A percentile compares a stretch with the other conserved stretches of the same genome.
Conservation (phyloP, 176 grass and related monocot species). For the Avena insularis region DNA sequence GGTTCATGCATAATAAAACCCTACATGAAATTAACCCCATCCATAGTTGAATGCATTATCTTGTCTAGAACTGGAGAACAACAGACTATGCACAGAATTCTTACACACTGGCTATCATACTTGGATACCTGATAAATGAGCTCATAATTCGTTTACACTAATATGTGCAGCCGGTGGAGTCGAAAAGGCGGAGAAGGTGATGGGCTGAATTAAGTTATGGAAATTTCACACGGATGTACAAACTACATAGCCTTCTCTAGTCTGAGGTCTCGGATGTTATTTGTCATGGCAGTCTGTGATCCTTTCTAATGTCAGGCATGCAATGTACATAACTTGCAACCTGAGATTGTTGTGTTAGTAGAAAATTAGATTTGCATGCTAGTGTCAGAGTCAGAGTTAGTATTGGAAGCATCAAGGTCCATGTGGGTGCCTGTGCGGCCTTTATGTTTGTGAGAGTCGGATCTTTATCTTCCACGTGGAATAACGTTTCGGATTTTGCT, state of each 20-base stretch:
- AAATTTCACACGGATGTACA: conserved; percentile 53
- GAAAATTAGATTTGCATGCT: conserved; percentile 40
- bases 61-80: neutral
- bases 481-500: neutral
- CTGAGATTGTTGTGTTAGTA: conserved; percentile 60
- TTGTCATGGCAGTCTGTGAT: conserved; percentile 39
- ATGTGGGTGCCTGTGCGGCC: conserved; percentile 1
- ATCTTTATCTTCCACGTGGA: conserved; percentile 30
- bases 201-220: conserved; percentile 34
- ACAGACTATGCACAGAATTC: neutral
- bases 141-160: neutral
- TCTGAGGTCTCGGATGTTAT: conserved; percentile 47
- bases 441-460: conserved; percentile 5
- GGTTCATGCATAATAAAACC: conserved; percentile 34
- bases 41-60: neutral
- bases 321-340: conserved; percentile 58
- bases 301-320: conserved; percentile 38
- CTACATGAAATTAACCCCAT: neutral
- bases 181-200: conserved; percentile 94
- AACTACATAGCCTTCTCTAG: conserved; percentile 67
- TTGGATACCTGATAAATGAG: neutral
- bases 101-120: neutral
- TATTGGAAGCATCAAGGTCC: conserved; percentile 43
- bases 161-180: conserved; percentile 65
- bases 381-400: conserved; percentile 31